Conservation (phyloP, 768 basidiomycete genomes). For the Vararia minispora region DNA sequence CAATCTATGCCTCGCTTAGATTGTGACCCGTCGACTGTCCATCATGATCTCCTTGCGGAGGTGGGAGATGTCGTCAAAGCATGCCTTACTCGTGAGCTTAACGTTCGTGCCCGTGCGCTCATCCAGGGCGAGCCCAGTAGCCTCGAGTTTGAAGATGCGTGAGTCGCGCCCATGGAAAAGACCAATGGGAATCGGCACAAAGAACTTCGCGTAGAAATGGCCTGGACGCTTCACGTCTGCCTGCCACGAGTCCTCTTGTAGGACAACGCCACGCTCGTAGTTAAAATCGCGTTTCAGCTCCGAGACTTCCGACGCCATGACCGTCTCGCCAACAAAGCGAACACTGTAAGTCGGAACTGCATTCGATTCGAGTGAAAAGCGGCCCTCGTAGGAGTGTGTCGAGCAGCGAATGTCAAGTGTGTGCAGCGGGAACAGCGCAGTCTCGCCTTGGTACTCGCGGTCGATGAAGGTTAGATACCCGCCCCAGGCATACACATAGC, state of each 20-base stretch:
- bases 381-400: constrained; percentile 14
- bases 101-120: constrained; percentile 12
- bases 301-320: constrained; percentile 1
- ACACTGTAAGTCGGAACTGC: constrained; percentile 10
- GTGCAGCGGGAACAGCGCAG: constrained; percentile 2
- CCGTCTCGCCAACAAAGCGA: constrained; percentile 1
- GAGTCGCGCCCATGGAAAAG: constrained; percentile 13
- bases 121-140: constrained; percentile 7
- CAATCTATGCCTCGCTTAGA: too few species aligned
- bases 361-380: constrained; percentile 12
- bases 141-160: constrained; percentile 12
- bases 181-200: constrained; percentile 13
- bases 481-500: constrained; percentile 8
- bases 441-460: background rate
- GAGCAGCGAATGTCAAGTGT: constrained; percentile 7
- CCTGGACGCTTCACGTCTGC: constrained; percentile 6
- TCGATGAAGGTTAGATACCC: constrained; percentile 12
- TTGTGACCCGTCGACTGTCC: too few species aligned
- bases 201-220: constrained; percentile 14
- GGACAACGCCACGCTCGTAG: constrained; percentile 10
- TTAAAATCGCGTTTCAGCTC: background rate
- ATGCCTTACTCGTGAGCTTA: constrained; percentile 8
- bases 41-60: constrained; percentile 11
- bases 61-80: constrained; percentile 13
- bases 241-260: constrained; percentile 11